These are phyloP conservation scores for Clitopilus passeckerianus DNA, from an alignment of 768 basidiomycete genomes.

Conservation along the genomic window DNA sequence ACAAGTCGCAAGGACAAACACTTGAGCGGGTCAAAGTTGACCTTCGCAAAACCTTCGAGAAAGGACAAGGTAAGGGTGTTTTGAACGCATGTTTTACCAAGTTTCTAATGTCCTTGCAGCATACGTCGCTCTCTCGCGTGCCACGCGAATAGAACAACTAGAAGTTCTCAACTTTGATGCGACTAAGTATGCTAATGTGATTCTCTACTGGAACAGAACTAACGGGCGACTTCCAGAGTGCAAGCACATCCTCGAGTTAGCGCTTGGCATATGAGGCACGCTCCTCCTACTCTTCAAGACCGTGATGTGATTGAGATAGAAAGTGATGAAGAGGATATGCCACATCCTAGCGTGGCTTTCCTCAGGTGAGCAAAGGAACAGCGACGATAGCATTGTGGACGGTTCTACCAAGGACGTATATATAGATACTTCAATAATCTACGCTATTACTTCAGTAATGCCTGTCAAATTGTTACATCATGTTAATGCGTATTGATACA, in stretches of 20 bases:
- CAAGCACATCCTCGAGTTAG: conserved; percentile 61
- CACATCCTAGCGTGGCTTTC: neutral
- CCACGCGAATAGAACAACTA: conserved; percentile 58
- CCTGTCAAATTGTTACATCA: neutral
- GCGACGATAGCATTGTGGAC: neutral
- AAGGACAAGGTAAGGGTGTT: conserved; percentile 56
- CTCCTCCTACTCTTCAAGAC: conserved; percentile 13
- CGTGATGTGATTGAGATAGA: neutral
- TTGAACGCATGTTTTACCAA: neutral
- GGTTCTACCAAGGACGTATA: neutral
- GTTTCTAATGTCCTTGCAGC: conserved; percentile 27
- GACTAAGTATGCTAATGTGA: conserved; percentile 37
- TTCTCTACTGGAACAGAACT: neutral
- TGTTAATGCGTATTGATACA: neutral
- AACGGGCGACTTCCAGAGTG: conserved; percentile 35
- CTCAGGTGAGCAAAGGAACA: neutral
- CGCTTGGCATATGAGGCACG: conserved; percentile 40
- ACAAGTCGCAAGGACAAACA: conserved; percentile 91
- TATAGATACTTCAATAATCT: neutral
- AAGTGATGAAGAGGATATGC: neutral
- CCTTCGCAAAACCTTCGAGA: conserved; percentile 71
- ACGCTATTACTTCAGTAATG: neutral
- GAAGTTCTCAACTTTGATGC: conserved; percentile 63
- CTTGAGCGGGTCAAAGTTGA: conserved; percentile 81
- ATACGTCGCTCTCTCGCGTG: conserved; percentile 71